These are phyloP conservation scores for Bryoerythrophyllum caledonicum DNA, from an alignment of 225 moss, liverwort and hornwort species.

Conservation along the genomic window DNA sequence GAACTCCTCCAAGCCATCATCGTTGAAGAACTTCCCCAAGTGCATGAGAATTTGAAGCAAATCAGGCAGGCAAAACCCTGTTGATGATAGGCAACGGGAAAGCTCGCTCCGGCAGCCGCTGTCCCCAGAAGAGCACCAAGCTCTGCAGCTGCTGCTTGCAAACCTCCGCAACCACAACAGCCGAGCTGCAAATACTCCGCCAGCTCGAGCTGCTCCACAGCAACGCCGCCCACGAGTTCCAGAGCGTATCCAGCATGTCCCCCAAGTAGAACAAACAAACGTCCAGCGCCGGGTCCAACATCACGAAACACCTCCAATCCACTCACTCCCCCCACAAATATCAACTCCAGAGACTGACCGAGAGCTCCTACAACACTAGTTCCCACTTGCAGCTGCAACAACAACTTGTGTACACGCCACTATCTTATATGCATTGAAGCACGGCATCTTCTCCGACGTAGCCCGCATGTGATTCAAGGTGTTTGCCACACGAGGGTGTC, in stretches of 20 bases:
- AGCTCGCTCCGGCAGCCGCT: constrained; percentile 5
- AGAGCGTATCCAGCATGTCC: not conserved
- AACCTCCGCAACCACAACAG: not conserved
- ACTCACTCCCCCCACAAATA: not conserved
- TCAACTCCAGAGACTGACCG: not conserved
- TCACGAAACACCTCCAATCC: not conserved
- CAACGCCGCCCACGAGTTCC: not conserved
- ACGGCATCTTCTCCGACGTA: not conserved
- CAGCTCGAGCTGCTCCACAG: not conserved
- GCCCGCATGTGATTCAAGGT: too few species aligned
- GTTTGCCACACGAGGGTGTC: not conserved
- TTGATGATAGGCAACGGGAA: not conserved
- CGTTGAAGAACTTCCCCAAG: too few species aligned
- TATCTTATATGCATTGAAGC: not conserved
- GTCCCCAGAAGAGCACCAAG: constrained; percentile 11
- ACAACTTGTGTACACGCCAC: not conserved
- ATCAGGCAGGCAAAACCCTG: constrained; percentile 1
- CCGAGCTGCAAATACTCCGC: not conserved
- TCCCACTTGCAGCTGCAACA: not conserved
- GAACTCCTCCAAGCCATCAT: too few species aligned
- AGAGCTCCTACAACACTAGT: not conserved
- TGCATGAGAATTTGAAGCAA: too few species aligned
- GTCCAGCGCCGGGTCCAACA: constrained; percentile 6
- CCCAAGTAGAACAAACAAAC: not conserved
- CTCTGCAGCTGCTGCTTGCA: constrained; percentile 6